Base-by-base conservation (phyloP, 176 grass and related monocot genomes). In the Carex pumila region DNA sequence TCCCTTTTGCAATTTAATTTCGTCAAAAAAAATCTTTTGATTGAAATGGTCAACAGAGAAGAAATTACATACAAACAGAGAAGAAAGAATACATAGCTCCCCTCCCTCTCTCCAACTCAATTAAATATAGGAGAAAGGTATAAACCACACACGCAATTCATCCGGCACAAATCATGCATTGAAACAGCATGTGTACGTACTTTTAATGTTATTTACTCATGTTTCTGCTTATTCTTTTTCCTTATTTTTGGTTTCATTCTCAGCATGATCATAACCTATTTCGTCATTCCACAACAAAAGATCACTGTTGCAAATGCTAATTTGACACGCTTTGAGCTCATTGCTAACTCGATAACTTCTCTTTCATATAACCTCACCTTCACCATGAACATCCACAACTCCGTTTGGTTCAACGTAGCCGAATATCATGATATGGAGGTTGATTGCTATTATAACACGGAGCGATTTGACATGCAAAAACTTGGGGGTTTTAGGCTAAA, bases 301-400 rank as follows among this genome's bases (percentile, higher is more conserved):
- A 3, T 90, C 34, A 2, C 58, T 43, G 45, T 90, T 11, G 50
- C 54, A 1, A 65, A 85, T 7, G 89, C 89, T 32, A 66, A 85
- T 3, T 84, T 90, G 8, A 85, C 77, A 1, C 66, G 83, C 6
- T 75, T 90, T 77, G 82, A 71, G 0, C 82, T 90, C 0, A 0
- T 3, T 1, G 21, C 14, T 57, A 15, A 41, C 0, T 82, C 86
- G 9, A 11, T 11, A 2, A 81, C 89, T 0, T 32, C 59, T 10
- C 29, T 90, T 18, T 41, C 63, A 12, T 90, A 88, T 86, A 88
- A 90, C 77, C 86, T 91, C 13, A 32, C 81, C 0, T 47, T 91
- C 0, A 66, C 31, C 1, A 77, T 91, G 37, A 76, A 17, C 25
- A 30, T 90, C 22, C 85, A 54, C 58, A 90, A 90, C 86, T 65